Evolutionary conservation across 768 basidiomycete species (phyloP), one percentile per base, ranked within the genome.

Genomic region (Favolaschia claudopus): DNA sequence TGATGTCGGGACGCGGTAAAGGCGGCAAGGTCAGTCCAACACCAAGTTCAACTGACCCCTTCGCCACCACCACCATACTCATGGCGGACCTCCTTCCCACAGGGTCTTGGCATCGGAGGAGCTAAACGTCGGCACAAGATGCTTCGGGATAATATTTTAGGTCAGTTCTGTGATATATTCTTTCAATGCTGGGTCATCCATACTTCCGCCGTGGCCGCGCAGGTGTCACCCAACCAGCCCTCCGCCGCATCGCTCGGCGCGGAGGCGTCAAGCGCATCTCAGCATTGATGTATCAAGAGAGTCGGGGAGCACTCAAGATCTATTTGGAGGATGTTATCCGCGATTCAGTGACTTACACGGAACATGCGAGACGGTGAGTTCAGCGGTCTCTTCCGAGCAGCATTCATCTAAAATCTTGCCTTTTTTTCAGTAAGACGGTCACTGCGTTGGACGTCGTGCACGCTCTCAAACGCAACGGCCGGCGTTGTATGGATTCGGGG

Each of bases 1-100:
- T 53, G 70, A 87, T 89, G 87, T 87, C 87, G 71, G 88, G 87
- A 73, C 86, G 88, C 70, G 88, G 88, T 72, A 89, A 89, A 78
- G 82, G 87, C 72, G 86, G 87, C 70, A 88, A 88, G 79, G 78
- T 76, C 49, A 27, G 29, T 8, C 40, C 27, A 39, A 51, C 38
- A 20, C 58, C n/a, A n/a, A n/a, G n/a, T n/a, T n/a, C n/a, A n/a
- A n/a, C 12, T 36, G 29, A 20, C 45, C 2, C 3, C 7, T 6
- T n/a, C 7, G 20, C 37, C 1, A 39, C 32, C 32, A n/a, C 20
- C 29, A 28, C 37, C 15, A 32, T 19, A 37, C 4, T 27, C 19
- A 8, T 34, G 6, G 4, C 22, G 28, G 12, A 55, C n/a, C n/a
- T n/a, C n/a, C n/a, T n/a, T n/a, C n/a, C n/a, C n/a, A 40, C 56